Base-by-base conservation (phyloP, 2,329 filamentous ascomycete species). In the Elsinoe ampelina region DNA sequence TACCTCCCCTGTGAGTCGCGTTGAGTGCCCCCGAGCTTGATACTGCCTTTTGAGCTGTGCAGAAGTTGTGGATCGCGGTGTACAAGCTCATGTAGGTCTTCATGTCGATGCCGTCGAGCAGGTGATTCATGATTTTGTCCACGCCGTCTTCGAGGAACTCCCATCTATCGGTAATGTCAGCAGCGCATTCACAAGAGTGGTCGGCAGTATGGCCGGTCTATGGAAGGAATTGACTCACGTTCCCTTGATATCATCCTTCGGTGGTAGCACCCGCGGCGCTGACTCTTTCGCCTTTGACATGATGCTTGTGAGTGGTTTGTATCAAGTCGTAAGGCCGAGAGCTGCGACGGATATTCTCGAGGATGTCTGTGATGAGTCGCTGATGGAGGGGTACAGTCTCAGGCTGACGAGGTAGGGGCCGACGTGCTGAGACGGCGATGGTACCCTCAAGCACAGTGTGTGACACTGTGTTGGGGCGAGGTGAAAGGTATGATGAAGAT, bases 51-150 rank as follows among this genome's bases (percentile, higher is more conserved):
- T 97, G 93, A 20, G 93, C 95, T 57, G 93, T 98, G 72, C 93
- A 98, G 73, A 98, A 98, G 76, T 98, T 96, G 75, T 98, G 93
- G 51, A 98, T 93, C 60, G 91, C 90, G 55, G 92, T 96, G 74
- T 97, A 97, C 59, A 96, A 84, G 57, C 88, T 89, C 92, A 97
- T 96, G 74, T 97, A 97, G 78, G 89, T 92, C 65, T 86, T 83
- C 84, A 97, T 90, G 67, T 96, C 91, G 73, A 98, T 87, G 60
- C 93, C 93, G 63, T 89, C 86, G 66, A 92, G 87, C 26, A 97
- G 79, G 67, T 95, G 87, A 64, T 83, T 82, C 92, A 98, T 97
- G 68, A 98, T 95, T 70, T 86, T 88, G 62, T 89, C 84, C 63
- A 98, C 90, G 62, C 92, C 91, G 60, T 80, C 79, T 71, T 96